A percentile compares a stretch with the other conserved stretches of the same genome.
phyloP scores from a whole-genome alignment of 805 yeast species.

The Nakazawaea populi region DNA sequence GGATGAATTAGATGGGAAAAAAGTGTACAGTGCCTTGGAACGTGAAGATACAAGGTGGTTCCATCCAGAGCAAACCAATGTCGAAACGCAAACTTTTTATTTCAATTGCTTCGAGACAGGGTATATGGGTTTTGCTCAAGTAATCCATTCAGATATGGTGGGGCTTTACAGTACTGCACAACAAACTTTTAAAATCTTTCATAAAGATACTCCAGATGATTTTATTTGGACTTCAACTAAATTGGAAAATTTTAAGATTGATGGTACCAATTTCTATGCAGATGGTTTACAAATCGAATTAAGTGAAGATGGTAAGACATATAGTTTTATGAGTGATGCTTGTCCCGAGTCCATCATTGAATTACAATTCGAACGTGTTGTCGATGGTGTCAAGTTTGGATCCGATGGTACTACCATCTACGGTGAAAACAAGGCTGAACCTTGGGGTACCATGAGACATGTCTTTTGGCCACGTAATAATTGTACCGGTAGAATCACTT shows the following conservation, averaged over 20 bases:
- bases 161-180: constrained; percentile 89
- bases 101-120: constrained; percentile 60
- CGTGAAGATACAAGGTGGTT: constrained; percentile 72
- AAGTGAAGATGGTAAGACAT: constrained; percentile 43
- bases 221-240: constrained; percentile 89
- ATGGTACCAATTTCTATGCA: constrained; percentile 78
- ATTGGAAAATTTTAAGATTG: constrained; percentile 67
- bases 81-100: constrained; percentile 93
- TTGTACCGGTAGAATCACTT: constrained; percentile 58
- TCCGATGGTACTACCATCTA: constrained; percentile 78
- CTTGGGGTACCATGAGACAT: constrained; percentile 98
- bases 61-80: constrained; percentile 76
- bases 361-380: constrained; percentile 50
- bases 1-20: constrained; percentile 46
- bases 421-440: constrained; percentile 77
- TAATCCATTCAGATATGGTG: constrained; percentile 87
- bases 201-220: constrained; percentile 43
- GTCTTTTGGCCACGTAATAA: constrained; percentile 91
- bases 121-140: constrained; percentile 82
- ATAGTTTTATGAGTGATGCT: constrained; percentile 57
- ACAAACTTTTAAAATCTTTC: constrained; percentile 80
- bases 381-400: constrained; percentile 87
- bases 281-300: constrained; percentile 62
- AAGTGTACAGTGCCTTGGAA: constrained; percentile 54
- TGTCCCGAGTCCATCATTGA: constrained; percentile 68